A percentile compares a stretch with the other conserved stretches of the same genome.
phyloP scores from a whole-genome alignment of 139 green algal species.

The Chlamydomonas incerta region DNA sequence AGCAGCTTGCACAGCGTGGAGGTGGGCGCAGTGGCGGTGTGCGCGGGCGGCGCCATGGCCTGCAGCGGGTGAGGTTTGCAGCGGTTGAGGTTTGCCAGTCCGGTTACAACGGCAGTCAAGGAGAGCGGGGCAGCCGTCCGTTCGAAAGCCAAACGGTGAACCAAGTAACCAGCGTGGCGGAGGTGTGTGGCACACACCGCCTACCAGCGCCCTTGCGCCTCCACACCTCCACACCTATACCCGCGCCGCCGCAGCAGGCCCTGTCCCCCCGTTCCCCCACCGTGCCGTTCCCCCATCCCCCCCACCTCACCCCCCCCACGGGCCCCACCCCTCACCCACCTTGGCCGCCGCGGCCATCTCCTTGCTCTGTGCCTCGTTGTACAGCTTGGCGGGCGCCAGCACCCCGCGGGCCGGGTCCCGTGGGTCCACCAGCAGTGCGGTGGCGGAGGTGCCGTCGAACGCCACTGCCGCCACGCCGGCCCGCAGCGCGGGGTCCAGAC shows the following conservation, averaged over 20 bases:
- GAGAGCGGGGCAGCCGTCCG: no score
- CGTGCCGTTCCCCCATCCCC: no score
- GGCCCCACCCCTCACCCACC: slow-evolving; percentile 46
- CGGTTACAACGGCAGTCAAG: no score
- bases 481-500: slow-evolving; percentile 43
- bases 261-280: no score
- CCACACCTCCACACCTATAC: no score
- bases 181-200: no score
- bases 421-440: slow-evolving; percentile 85
- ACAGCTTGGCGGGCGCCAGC: slow-evolving; percentile 78
- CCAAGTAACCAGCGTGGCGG: no score
- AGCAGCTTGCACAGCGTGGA: slow-evolving; percentile 92
- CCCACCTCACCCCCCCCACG: not conserved
- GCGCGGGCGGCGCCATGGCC: slow-evolving; percentile 76
- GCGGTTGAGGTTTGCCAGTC: no score
- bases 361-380: slow-evolving; percentile 78
- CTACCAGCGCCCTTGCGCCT: no score
- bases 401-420: slow-evolving; percentile 19
- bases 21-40: slow-evolving; percentile 84
- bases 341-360: slow-evolving; percentile 57
- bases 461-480: slow-evolving; percentile 56
- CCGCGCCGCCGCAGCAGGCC: no score
- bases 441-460: slow-evolving; percentile 93
- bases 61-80: slow-evolving; percentile 43
- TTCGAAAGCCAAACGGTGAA: no score